Conservation (phyloP, 208 protist species). For the Willaertia magna region DNA sequence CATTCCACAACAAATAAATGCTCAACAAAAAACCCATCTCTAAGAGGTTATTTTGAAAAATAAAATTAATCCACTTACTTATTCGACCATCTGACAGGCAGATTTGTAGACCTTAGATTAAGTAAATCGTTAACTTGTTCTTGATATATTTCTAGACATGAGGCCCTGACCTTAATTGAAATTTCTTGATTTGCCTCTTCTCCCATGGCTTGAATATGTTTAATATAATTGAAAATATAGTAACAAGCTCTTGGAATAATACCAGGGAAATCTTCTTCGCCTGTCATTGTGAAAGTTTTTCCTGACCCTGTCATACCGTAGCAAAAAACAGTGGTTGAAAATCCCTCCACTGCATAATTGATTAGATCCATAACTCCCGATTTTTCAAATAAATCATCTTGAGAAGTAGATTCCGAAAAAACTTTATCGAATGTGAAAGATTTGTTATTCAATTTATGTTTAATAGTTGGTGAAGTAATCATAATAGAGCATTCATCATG, state of each 20-base stretch:
- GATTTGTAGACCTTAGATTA: slow-evolving; percentile 33
- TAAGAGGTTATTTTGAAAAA: too few species aligned
- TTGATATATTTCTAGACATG: slow-evolving; percentile 67
- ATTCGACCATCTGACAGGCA: slow-evolving; percentile 57
- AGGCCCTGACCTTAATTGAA: slow-evolving; percentile 34
- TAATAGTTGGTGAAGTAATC: background rate
- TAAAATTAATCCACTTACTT: too few species aligned
- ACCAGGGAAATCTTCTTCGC: slow-evolving; percentile 7
- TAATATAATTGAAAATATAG: slow-evolving; percentile 14
- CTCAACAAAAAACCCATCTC: slow-evolving; percentile 59
- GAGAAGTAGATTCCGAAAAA: slow-evolving; percentile 41
- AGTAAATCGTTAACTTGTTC: slow-evolving; percentile 66
- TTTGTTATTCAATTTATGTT: background rate
- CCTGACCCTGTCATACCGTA: slow-evolving; percentile 45
- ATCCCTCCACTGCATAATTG: slow-evolving; percentile 55
- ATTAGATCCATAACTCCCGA: slow-evolving; percentile 43
- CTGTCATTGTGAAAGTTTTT: slow-evolving; percentile 24
- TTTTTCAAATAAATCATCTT: slow-evolving; percentile 42
- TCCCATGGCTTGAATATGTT: background rate
- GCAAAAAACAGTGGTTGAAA: slow-evolving; percentile 59
- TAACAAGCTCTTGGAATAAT: background rate
- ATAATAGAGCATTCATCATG: background rate
- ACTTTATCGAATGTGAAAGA: slow-evolving; percentile 48
- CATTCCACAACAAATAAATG: slow-evolving; percentile 61
- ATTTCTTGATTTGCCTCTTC: background rate